Evolutionary conservation across 495 filamentous ascomycete genomes (phyloP), one percentile per base, ranked within the genome.

Genomic region (Neurospora sp.): DNA sequence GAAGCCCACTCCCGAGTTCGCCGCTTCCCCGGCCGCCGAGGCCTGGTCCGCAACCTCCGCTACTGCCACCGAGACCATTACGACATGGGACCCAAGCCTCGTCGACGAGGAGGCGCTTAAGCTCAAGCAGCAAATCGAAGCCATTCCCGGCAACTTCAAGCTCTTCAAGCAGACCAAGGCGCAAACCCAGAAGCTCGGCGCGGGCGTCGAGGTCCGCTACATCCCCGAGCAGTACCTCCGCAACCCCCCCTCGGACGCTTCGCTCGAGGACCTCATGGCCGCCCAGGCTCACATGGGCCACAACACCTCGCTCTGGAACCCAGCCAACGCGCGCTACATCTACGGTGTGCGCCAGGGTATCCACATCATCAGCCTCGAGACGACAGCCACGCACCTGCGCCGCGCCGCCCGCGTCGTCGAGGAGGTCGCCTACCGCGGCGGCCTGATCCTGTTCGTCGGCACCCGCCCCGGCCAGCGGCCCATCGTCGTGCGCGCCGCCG

Each of bases 281-380:
- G 90, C 91, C 11, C 93, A 97, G 81, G 89, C 90, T 39, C 96
- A 99, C 85, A 89, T 98, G 79, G 96, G 96, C 73, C 96, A 98
- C 84, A 86, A 91, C 76, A 96, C 92, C 3, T 93, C 94, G 69
- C 89, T 94, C 72, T 99, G 96, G 96, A 96, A 98, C 84, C 95
- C 96, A 16, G 90, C 90, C 46, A 99, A 98, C 85, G 90, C 93
- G 70, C 90, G 93, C 46, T 98, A 98, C 84, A 98, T 99, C 82
- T 94, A 92, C 80, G 96, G 96, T 78, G 90, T 96, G 74, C 89
- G 95, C 23, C 89, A 94, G 72, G 93, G 91, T 69, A 91, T 97
- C 74, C 96, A 99, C 84, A 95, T 99, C 80, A 96, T 99, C 82
- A 92, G 90, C 11, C 89, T 98, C 3, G 96, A 98, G 79, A 83